These are phyloP conservation scores for Podaxis carcinomalis DNA, from an alignment of 768 basidiomycete genomes.

Conservation along the genomic window DNA sequence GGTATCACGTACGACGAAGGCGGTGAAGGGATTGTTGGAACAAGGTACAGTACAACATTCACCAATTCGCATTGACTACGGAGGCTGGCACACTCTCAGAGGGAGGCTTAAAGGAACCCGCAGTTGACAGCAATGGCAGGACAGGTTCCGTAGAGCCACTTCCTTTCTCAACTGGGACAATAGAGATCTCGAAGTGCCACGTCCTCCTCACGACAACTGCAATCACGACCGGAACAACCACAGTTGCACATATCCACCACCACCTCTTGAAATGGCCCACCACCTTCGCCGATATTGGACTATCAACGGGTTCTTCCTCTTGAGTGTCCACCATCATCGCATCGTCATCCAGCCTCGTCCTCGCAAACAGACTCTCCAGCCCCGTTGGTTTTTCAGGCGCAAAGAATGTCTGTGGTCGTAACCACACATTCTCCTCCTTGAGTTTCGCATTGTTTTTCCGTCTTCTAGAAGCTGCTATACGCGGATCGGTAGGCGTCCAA, in stretches of 20 bases:
- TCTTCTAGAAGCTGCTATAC: conserved; percentile 14
- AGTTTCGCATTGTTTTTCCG: conserved; percentile 19
- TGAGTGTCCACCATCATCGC: conserved; percentile 13
- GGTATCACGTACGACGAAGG: neutral
- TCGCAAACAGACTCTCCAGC: conserved; percentile 64
- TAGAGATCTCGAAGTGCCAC: neutral
- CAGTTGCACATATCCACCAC: conserved; percentile 30
- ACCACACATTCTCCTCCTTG: conserved; percentile 40
- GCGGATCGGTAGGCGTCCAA: conserved; percentile 58
- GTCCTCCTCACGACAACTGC: conserved; percentile 10
- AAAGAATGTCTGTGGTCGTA: conserved; percentile 73
- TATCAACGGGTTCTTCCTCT: neutral
- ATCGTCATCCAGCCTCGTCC: conserved; percentile 54
- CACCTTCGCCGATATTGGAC: neutral
- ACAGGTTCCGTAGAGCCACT: neutral
- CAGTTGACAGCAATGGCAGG: neutral
- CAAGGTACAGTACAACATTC: neutral
- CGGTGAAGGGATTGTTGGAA: neutral
- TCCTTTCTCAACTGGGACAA: neutral
- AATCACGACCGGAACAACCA: conserved; percentile 24
- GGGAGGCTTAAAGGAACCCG: neutral
- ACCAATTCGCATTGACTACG: neutral
- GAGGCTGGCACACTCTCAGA: neutral
- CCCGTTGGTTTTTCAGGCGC: conserved; percentile 77
- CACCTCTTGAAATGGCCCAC: conserved; percentile 26